Percentiles rank a stretch among this genome's conserved stretches.
phyloP scores from a whole-genome alignment of 2,329 filamentous ascomycete species.

The Podosphaera leucotricha region DNA sequence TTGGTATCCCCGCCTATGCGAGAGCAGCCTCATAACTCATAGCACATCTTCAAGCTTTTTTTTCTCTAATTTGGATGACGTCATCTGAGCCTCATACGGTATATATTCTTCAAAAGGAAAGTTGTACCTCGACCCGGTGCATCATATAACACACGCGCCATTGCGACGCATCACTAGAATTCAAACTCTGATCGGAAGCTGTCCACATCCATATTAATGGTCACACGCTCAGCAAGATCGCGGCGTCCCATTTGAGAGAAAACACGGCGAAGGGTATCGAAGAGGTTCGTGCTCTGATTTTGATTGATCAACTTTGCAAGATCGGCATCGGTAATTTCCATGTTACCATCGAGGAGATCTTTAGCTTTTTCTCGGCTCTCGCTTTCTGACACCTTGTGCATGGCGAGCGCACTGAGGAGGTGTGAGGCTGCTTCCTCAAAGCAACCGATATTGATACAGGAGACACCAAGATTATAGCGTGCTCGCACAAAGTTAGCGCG shows the following conservation, averaged over 20 bases:
- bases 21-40: no score
- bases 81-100: no score
- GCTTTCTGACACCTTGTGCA: conserved; percentile 85
- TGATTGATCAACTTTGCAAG: conserved; percentile 76
- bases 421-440: conserved; percentile 84
- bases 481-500: conserved; percentile 94
- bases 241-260: conserved; percentile 86
- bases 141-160: neutral
- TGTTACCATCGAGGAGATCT: conserved; percentile 46
- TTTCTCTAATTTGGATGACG: no score
- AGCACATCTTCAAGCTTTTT: no score
- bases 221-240: conserved; percentile 71
- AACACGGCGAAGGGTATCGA: conserved; percentile 83
- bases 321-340: conserved; percentile 39
- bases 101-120: no score
- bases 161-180: neutral
- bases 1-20: no score
- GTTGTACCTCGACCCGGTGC: no score
- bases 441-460: conserved; percentile 93
- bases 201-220: conserved; percentile 62
- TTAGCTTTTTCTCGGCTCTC: conserved; percentile 63
- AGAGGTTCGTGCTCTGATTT: conserved; percentile 90
- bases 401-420: conserved; percentile 69
- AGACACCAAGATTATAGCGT: conserved; percentile 87
- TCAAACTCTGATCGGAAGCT: conserved; percentile 1